A percentile compares a stretch with the other conserved stretches of the same genome.
These are phyloP conservation scores for Ophiostoma ulmi DNA, from an alignment of 2,329 filamentous ascomycete species.

Conservation along the genomic window DNA sequence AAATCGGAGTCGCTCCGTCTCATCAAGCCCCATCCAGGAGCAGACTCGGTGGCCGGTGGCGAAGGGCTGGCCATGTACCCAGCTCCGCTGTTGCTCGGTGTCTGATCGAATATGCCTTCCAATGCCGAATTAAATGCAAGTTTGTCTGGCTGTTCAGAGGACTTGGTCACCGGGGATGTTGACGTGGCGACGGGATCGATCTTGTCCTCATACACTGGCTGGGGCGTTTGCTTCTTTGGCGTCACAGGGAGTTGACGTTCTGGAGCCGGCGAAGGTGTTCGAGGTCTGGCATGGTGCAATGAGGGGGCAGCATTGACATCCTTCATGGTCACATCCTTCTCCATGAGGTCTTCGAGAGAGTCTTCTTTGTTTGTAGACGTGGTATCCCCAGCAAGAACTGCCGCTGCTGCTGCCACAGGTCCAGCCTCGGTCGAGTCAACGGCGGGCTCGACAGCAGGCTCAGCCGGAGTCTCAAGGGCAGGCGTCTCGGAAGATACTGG, in stretches of 20 bases:
- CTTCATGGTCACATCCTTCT: neutral
- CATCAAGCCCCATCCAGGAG: constrained; percentile 32
- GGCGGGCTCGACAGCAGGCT: neutral
- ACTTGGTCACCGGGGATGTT: constrained; percentile 25
- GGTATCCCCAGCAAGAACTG: neutral
- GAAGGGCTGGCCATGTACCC: neutral
- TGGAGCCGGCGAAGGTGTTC: neutral
- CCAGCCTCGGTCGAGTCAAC: neutral
- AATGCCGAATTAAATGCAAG: neutral
- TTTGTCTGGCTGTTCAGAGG: neutral
- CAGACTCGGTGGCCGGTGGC: constrained; percentile 22
- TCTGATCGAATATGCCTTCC: constrained; percentile 23
- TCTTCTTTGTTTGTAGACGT: neutral
- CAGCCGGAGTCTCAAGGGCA: neutral
- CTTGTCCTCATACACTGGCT: constrained; percentile 6
- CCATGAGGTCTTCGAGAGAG: neutral
- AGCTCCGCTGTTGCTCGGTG: neutral
- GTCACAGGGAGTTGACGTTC: neutral
- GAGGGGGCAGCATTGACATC: neutral
- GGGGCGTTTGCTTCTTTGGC: neutral
- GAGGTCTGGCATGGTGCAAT: neutral
- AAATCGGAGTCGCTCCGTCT: constrained; percentile 28
- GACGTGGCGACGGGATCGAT: constrained; percentile 25
- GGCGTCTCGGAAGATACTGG: no score
- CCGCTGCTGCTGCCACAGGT: neutral